Base-by-base conservation (phyloP, 768 basidiomycete species). In the Boletus pseudo-olivaceus region DNA sequence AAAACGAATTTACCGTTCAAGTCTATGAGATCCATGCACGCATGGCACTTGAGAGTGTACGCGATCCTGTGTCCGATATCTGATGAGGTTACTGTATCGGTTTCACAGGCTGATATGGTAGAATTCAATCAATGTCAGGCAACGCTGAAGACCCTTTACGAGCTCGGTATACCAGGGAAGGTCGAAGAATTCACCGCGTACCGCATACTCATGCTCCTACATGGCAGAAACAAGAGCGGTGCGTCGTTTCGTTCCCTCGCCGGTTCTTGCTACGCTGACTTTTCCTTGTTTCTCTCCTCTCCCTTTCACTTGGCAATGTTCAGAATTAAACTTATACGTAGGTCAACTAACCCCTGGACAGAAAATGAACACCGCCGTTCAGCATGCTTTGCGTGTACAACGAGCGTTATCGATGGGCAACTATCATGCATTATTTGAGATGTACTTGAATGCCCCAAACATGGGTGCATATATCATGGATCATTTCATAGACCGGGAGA, bases 381-480 rank as follows among this genome's bases (percentile, higher is more conserved):
- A 82, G 58, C 97, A 99, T 72, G 94, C 97, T 48, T 80, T 98
- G 55, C 78, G 78, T 49, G 94, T 98, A 53, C 93, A 94, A 68
- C 85, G 88, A 49, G 90, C 94, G 19, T 72, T 94, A 55, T 83
- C 94, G 43, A 90, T 90, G 74, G 90, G 90, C 67, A 99, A 98
- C 70, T 99, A 98, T 73, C 91, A 93, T 72, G 81, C 84, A 39
- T 80, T 99, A 62, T 98, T 98, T 75, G 82, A 84, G 51, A 74
- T 93, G 53, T 98, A 91, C 73, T 63, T 81, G 63, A 77, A 78
- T 50, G 92, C 93, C 41, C 93, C 94, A 27, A 94, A 96, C 67
- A 98, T 98, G 97, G 93, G 93, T 37, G 94, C 84, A 50, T 98
- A 98, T 72, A 93, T 99, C 66, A 97, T 99, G 92, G 97, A 98